Percentiles rank a stretch among this genome's conserved stretches.
Conservation (phyloP, 2,329 filamentous ascomycete genomes). For the Eutypella sp. region DNA sequence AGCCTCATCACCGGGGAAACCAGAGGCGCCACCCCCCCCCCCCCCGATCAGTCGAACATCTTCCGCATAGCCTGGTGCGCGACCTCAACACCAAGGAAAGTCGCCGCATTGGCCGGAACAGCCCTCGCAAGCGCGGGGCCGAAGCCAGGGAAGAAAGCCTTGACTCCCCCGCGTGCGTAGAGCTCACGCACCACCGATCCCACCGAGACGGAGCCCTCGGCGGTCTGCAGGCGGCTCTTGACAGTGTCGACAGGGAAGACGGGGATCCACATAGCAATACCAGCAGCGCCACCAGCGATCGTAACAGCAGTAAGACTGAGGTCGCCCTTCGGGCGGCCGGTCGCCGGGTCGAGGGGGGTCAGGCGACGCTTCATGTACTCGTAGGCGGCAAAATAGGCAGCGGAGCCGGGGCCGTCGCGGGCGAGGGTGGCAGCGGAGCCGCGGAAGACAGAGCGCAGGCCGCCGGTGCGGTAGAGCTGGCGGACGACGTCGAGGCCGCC, state of each 20-base stretch:
- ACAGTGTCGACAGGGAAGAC: slow-evolving; percentile 97
- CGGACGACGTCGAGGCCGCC: slow-evolving; percentile 86
- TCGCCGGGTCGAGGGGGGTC: slow-evolving; percentile 73
- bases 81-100: slow-evolving; percentile 81
- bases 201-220: slow-evolving; percentile 74
- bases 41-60: slow-evolving; percentile 54
- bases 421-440: slow-evolving; percentile 87
- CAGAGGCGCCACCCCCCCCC: too few relatives aligned
- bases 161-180: slow-evolving; percentile 77
- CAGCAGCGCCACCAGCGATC: slow-evolving; percentile 81
- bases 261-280: slow-evolving; percentile 98
- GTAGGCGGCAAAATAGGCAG: slow-evolving; percentile 96
- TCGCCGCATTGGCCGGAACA: slow-evolving; percentile 93
- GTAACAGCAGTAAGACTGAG: slow-evolving; percentile 79
- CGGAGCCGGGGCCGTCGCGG: slow-evolving; percentile 85
- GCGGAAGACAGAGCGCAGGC: slow-evolving; percentile 86
- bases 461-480: slow-evolving; percentile 88
- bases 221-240: slow-evolving; percentile 90
- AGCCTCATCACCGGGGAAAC: too few relatives aligned
- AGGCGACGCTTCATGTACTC: slow-evolving; percentile 87
- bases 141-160: slow-evolving; percentile 96
- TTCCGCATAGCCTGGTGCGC: slow-evolving; percentile 80
- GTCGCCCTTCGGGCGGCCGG: slow-evolving; percentile 68
- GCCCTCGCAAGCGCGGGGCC: slow-evolving; percentile 88
- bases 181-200: slow-evolving; percentile 76